Conservation (phyloP, 2,329 filamentous ascomycete species). For the Aspergillus puulaauensis region DNA sequence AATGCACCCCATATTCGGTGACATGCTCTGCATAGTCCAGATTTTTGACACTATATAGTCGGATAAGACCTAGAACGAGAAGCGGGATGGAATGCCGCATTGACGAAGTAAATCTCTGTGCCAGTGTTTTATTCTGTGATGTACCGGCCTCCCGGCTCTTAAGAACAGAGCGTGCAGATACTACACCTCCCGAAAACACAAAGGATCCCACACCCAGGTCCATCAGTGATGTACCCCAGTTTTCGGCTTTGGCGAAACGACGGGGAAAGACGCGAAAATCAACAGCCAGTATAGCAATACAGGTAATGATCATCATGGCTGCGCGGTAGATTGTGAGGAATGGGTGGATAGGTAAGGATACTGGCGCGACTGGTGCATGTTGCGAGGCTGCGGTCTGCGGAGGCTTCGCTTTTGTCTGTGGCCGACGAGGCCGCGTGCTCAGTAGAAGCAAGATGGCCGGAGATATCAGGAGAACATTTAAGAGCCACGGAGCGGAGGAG, state of each 20-base stretch:
- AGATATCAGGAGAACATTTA: slow-evolving; percentile 71
- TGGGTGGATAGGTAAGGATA: slow-evolving; percentile 74
- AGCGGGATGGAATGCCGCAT: slow-evolving; percentile 81
- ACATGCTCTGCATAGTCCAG: slow-evolving; percentile 97
- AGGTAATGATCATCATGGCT: slow-evolving; percentile 87
- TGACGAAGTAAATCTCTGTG: slow-evolving; percentile 62
- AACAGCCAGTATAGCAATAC: slow-evolving; percentile 89
- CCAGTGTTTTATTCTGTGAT: slow-evolving; percentile 47
- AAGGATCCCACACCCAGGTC: slow-evolving; percentile 96
- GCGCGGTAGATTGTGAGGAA: slow-evolving; percentile 92
- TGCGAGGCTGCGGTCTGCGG: slow-evolving; percentile 23
- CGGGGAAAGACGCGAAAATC: slow-evolving; percentile 92
- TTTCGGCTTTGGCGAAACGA: slow-evolving; percentile 95
- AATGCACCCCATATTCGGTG: slow-evolving; percentile 95
- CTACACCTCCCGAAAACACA: slow-evolving; percentile 88
- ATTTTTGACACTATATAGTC: slow-evolving; percentile 86
- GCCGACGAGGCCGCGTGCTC: slow-evolving; percentile 29
- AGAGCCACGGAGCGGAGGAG: slow-evolving; percentile 68
- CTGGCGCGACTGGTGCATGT: slow-evolving; percentile 31
- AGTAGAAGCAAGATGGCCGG: slow-evolving; percentile 66
- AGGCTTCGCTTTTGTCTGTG: slow-evolving; percentile 36
- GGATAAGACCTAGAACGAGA: slow-evolving; percentile 73
- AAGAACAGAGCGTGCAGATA: slow-evolving; percentile 79
- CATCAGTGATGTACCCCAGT: slow-evolving; percentile 99
- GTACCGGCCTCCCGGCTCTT: slow-evolving; percentile 60